Evolutionary conservation across 2,329 filamentous ascomycete species (phyloP).

Genomic region (Apiospora aurea): DNA sequence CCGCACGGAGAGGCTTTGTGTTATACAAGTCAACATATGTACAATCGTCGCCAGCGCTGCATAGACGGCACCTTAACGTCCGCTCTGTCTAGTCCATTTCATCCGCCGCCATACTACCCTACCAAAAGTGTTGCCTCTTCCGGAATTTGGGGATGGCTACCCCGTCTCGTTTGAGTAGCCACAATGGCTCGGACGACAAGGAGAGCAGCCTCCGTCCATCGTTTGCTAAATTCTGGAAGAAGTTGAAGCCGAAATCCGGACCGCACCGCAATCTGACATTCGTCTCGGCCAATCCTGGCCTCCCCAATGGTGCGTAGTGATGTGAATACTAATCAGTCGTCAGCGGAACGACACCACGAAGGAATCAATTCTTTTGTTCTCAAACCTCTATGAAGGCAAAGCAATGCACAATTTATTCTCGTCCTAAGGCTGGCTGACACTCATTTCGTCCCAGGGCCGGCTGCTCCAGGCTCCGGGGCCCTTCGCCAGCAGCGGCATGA

Average conservation of each 20-base stretch:
- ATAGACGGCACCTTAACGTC: background rate
- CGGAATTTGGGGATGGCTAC: background rate
- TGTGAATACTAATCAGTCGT: background rate
- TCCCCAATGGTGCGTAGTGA: background rate
- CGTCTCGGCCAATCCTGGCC: background rate
- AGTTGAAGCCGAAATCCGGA: constrained; percentile 20
- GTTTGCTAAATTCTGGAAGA: constrained; percentile 29
- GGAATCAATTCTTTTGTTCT: background rate
- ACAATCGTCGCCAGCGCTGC: background rate
- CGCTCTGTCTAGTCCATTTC: background rate
- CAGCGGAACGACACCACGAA: background rate
- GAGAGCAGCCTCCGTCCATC: constrained; percentile 13
- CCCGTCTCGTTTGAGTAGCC: background rate
- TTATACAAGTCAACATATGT: too few relatives aligned
- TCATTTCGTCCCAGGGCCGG: background rate
- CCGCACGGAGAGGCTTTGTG: background rate
- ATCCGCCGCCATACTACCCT: background rate
- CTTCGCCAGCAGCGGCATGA: background rate
- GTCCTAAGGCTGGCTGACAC: background rate
- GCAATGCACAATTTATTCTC: too few relatives aligned
- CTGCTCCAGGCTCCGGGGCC: background rate
- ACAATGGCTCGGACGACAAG: background rate
- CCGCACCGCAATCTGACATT: constrained; percentile 22
- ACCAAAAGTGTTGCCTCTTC: background rate
- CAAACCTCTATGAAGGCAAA: background rate